Conservation (phyloP, 2,329 filamentous ascomycete genomes). For the Penicillium sp. region DNA sequence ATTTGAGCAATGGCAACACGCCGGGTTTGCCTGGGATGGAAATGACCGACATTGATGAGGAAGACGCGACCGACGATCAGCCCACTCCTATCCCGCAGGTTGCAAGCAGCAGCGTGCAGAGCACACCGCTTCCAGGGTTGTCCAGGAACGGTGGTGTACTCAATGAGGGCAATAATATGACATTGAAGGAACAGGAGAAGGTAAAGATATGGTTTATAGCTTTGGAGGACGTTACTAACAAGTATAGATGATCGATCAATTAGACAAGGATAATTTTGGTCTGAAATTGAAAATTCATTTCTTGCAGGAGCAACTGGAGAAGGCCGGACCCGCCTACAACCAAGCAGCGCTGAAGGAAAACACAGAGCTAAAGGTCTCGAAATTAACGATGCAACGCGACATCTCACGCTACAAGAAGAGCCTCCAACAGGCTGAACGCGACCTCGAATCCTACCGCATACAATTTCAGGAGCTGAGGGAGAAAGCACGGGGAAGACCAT, state of each 20-base stretch:
- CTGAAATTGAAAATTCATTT: constrained; percentile 96
- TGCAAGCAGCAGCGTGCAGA: constrained; percentile 69
- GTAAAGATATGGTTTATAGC: too few species aligned
- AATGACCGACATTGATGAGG: constrained; percentile 58
- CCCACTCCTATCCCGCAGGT: constrained; percentile 67
- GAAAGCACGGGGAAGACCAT: constrained; percentile 65
- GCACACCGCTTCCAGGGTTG: constrained; percentile 73
- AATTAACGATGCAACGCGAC: constrained; percentile 79
- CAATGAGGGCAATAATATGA: too few species aligned
- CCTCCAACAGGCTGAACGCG: constrained; percentile 69
- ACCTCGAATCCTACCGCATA: constrained; percentile 72
- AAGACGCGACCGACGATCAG: constrained; percentile 56
- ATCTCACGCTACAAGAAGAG: constrained; percentile 78
- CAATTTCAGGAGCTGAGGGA: constrained; percentile 77
- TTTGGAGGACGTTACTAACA: too few species aligned
- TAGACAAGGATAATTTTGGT: constrained; percentile 97
- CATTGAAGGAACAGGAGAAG: too few species aligned
- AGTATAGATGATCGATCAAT: constrained; percentile 70
- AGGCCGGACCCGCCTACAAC: constrained; percentile 80
- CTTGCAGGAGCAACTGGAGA: constrained; percentile 78
- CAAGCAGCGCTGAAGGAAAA: constrained; percentile 86
- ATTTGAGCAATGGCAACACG: constrained; percentile 60
- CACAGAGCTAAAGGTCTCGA: constrained; percentile 87
- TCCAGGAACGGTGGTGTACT: too few species aligned
- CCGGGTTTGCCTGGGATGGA: constrained; percentile 66